Evolutionary conservation across 352 stramenopile species (phyloP).

Genomic region (Phytopythium mirpurense): DNA sequence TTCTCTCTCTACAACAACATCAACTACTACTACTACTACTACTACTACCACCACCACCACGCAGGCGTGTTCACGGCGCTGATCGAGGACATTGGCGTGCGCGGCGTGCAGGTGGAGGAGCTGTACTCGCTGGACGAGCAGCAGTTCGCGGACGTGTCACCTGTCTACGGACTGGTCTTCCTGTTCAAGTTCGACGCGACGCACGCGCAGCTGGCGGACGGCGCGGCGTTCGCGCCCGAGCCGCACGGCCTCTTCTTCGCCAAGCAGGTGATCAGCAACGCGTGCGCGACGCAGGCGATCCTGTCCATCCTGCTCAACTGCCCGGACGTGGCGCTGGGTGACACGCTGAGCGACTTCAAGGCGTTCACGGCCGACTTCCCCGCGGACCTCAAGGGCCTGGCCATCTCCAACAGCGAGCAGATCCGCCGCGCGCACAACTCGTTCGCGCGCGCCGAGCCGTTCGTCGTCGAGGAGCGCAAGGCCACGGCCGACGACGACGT

Average conservation of each 20-base stretch:
- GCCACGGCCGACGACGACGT: slow-evolving; percentile 89
- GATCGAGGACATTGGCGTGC: slow-evolving; percentile 93
- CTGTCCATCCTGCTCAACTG: slow-evolving; percentile 95
- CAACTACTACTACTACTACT: too few relatives aligned
- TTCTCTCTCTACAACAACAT: too few relatives aligned
- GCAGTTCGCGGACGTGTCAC: slow-evolving; percentile 58
- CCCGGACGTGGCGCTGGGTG: slow-evolving; percentile 55
- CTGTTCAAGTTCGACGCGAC: slow-evolving; percentile 92
- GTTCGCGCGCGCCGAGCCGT: slow-evolving; percentile 74
- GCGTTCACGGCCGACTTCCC: slow-evolving; percentile 76
- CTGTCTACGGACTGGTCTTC: slow-evolving; percentile 94
- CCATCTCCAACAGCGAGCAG: slow-evolving; percentile 84
- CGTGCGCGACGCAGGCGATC: slow-evolving; percentile 96
- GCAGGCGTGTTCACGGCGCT: slow-evolving; percentile 87
- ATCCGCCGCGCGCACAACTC: slow-evolving; percentile 85
- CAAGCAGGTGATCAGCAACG: slow-evolving; percentile 95
- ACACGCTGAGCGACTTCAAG: slow-evolving; percentile 71
- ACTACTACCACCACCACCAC: too few relatives aligned
- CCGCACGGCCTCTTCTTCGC: slow-evolving; percentile 91
- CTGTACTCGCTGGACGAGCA: slow-evolving; percentile 91
- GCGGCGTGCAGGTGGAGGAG: slow-evolving; percentile 92
- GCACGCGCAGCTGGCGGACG: slow-evolving; percentile 31
- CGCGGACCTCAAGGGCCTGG: slow-evolving; percentile 74
- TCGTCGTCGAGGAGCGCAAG: slow-evolving; percentile 72
- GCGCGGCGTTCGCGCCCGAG: slow-evolving; percentile 18